These are phyloP conservation scores for Blastobotrys indianensis DNA, from an alignment of 1,139 yeast genomes.

Conservation along the genomic window DNA sequence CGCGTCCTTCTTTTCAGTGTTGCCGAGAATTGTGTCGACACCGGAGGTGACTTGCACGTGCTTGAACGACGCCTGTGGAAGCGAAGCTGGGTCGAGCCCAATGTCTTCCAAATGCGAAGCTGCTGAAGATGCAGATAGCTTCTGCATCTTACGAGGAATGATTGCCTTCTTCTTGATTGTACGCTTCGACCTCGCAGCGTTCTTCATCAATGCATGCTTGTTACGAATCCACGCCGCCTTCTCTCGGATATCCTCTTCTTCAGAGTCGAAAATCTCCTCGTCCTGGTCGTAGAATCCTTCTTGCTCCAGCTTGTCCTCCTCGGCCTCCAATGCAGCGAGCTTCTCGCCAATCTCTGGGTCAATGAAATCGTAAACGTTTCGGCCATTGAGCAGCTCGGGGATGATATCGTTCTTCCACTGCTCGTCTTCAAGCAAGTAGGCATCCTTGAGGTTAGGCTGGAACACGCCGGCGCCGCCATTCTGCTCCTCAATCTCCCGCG, in stretches of 20 bases:
- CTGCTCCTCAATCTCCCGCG: conserved; percentile 85
- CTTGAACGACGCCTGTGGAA: conserved; percentile 38
- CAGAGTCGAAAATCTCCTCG: conserved; percentile 64
- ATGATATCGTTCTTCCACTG: conserved; percentile 96
- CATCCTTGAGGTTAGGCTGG: conserved; percentile 88
- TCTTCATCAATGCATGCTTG: conserved; percentile 88
- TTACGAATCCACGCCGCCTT: conserved; percentile 95
- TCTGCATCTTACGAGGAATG: conserved; percentile 86
- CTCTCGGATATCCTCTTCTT: conserved; percentile 64
- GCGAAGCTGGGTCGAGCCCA: conserved; percentile 77
- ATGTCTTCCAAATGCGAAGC: conserved; percentile 82
- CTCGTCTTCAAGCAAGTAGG: conserved; percentile 85
- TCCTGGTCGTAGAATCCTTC: conserved; percentile 97
- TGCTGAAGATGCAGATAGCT: conserved; percentile 72
- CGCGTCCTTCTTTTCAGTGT: conserved; percentile 30
- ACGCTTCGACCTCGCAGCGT: conserved; percentile 82
- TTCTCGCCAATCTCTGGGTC: conserved; percentile 94
- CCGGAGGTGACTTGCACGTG: conserved; percentile 64
- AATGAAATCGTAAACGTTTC: conserved; percentile 93
- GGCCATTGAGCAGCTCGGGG: conserved; percentile 96
- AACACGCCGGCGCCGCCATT: conserved; percentile 99
- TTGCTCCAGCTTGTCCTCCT: conserved; percentile 85
- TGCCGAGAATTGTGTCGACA: conserved; percentile 65
- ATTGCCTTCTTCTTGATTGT: conserved; percentile 81
- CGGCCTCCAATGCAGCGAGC: conserved; percentile 91